These are phyloP conservation scores for Podaxis sp. DNA, from an alignment of 768 basidiomycete species.

Conservation along the genomic window DNA sequence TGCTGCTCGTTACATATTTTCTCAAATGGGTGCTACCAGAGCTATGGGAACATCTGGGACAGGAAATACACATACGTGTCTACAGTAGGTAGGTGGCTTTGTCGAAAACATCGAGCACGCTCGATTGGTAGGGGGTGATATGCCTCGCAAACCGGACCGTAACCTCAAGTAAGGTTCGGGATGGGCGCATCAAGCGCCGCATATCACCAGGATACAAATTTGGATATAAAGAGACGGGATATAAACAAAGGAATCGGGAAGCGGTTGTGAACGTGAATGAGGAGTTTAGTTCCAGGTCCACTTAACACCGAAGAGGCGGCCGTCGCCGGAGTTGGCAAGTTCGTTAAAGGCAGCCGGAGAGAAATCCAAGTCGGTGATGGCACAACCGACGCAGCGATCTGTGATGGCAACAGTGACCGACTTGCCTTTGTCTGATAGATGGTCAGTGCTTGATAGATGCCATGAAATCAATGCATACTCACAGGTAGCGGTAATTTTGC, in stretches of 20 bases:
- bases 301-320: conserved; percentile 47
- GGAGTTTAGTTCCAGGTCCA: conserved; percentile 48
- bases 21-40: conserved; percentile 12
- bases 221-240: conserved; percentile 11
- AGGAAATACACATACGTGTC: conserved; percentile 29
- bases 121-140: conserved; percentile 17
- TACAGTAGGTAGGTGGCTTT: conserved; percentile 30
- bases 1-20: conserved; percentile 11
- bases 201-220: conserved; percentile 20
- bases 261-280: conserved; percentile 9
- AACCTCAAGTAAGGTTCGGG: conserved; percentile 1
- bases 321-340: conserved; percentile 42
- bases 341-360: conserved; percentile 53
- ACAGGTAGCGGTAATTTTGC: conserved; percentile 48
- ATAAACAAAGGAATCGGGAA: conserved; percentile 11
- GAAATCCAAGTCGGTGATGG: conserved; percentile 54
- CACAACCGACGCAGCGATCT: conserved; percentile 66
- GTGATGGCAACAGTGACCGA: conserved; percentile 45
- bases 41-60: conserved; percentile 13
- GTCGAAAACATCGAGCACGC: conserved; percentile 25
- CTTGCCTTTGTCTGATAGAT: conserved; percentile 48
- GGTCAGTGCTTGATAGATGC: conserved; percentile 1
- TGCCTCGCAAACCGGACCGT: conserved; percentile 6
- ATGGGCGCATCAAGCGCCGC: conserved; percentile 27
- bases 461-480: conserved; percentile 21